phyloP scores from a whole-genome alignment of 305 asterid species.

The Plantago coronopus region DNA sequence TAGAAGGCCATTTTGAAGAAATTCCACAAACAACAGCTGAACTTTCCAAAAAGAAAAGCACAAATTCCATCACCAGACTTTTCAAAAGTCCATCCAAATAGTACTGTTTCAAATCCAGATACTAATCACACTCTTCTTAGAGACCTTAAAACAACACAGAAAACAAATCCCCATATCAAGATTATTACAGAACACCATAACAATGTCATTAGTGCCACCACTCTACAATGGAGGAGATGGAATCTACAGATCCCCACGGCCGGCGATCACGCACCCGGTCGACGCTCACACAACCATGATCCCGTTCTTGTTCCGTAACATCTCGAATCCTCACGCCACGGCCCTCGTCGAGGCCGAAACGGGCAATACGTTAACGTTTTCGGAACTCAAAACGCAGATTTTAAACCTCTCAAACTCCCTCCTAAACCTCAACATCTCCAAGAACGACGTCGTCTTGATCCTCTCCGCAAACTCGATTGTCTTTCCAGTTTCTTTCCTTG shows the following conservation, averaged over 20 bases:
- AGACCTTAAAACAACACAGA: background rate
- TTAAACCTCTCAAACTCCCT: slow-evolving; percentile 26
- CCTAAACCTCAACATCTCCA: slow-evolving; percentile 28
- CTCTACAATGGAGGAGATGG: slow-evolving; percentile 20
- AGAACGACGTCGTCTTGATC: slow-evolving; percentile 31
- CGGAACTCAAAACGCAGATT: slow-evolving; percentile 25
- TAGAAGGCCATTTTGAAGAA: too few relatives aligned
- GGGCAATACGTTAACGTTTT: slow-evolving; percentile 26
- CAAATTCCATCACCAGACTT: too few relatives aligned
- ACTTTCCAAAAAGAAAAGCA: too few relatives aligned
- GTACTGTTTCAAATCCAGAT: background rate
- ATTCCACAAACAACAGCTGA: too few relatives aligned
- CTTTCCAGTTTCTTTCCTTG: slow-evolving; percentile 30
- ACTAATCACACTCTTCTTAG: background rate
- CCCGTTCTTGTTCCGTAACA: slow-evolving; percentile 33
- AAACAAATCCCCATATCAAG: background rate
- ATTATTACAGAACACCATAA: too few relatives aligned
- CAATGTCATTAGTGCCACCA: slow-evolving; percentile 1
- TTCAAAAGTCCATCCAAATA: too few relatives aligned
- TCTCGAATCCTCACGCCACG: slow-evolving; percentile 19
- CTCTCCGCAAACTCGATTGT: slow-evolving; percentile 35
- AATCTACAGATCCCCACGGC: slow-evolving; percentile 35
- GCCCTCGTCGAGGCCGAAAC: slow-evolving; percentile 38
- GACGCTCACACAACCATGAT: slow-evolving; percentile 26
- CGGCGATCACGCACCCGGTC: slow-evolving; percentile 27